Conservation (phyloP, 2,329 filamentous ascomycete genomes). For the Coleophoma eucalyptorum region DNA sequence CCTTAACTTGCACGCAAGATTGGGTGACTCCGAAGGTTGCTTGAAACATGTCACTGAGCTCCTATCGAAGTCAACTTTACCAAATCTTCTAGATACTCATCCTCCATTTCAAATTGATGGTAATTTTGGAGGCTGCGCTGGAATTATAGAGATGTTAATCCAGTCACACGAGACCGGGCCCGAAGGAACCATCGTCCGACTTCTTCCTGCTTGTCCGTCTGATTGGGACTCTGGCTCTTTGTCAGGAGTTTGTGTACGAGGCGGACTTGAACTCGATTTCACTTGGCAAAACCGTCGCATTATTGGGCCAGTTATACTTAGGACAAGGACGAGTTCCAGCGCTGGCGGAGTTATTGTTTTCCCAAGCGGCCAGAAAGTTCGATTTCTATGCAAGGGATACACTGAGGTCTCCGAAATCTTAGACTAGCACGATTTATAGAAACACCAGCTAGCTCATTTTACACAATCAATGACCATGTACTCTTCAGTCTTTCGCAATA, state of each 20-base stretch:
- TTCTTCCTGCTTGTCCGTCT: constrained; percentile 34
- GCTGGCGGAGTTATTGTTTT: constrained; percentile 6
- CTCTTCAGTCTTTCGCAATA: constrained; percentile 51
- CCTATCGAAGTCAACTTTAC: constrained; percentile 35
- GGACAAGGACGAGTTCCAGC: constrained; percentile 4
- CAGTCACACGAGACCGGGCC: constrained; percentile 27
- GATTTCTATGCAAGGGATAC: constrained; percentile 5
- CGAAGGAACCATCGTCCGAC: constrained; percentile 21
- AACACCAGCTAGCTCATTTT: too few species aligned
- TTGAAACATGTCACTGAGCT: constrained; percentile 34
- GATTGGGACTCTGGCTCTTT: constrained; percentile 31
- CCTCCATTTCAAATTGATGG: constrained; percentile 47
- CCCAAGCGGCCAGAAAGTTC: constrained; percentile 2
- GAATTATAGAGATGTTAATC: constrained; percentile 40
- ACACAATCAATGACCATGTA: background rate
- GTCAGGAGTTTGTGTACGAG: constrained; percentile 30
- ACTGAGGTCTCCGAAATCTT: too few species aligned
- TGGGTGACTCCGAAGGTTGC: constrained; percentile 34
- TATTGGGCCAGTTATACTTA: constrained; percentile 12
- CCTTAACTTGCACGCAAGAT: constrained; percentile 38
- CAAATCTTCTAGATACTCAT: constrained; percentile 40
- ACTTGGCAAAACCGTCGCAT: constrained; percentile 27
- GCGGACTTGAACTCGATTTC: constrained; percentile 32
- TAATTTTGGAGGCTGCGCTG: constrained; percentile 44
- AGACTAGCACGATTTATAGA: too few species aligned